Evolutionary conservation across 2,329 filamentous ascomycete species (phyloP).

Genomic region (Fusarium guadeloupense): DNA sequence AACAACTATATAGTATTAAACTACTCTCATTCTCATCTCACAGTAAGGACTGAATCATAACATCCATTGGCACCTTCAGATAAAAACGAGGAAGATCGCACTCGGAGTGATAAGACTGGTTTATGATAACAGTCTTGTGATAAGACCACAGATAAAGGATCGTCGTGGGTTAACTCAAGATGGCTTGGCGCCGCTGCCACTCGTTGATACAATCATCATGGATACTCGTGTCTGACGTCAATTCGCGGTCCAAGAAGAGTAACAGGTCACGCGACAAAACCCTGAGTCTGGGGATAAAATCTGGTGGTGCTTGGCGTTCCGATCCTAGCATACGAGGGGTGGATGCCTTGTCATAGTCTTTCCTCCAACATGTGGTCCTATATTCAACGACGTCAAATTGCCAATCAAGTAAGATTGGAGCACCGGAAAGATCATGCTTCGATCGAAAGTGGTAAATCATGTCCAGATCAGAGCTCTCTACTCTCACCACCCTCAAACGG

Average conservation of each 20-base stretch:
- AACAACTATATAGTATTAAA: too few relatives aligned
- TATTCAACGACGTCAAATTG: neutral
- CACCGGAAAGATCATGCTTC: constrained; percentile 10
- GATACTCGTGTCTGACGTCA: neutral
- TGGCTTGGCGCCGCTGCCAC: neutral
- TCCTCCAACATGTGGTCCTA: neutral
- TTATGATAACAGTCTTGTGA: neutral
- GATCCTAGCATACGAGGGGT: too few relatives aligned
- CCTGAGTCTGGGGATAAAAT: neutral
- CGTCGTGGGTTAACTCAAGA: neutral
- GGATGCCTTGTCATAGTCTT: neutral
- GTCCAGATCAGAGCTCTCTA: neutral
- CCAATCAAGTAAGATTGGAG: neutral
- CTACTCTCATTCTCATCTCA: too few relatives aligned
- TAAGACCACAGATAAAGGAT: neutral
- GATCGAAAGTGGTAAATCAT: neutral
- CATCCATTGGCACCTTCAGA: too few relatives aligned
- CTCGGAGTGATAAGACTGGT: too few relatives aligned
- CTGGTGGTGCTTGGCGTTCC: too few relatives aligned
- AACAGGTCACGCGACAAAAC: neutral
- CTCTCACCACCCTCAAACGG: neutral
- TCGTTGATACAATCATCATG: neutral
- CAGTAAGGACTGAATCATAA: too few relatives aligned
- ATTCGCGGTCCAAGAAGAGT: neutral
- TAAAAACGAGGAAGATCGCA: too few relatives aligned